These are phyloP conservation scores for Penstemon davidsonii DNA, from an alignment of 257 asterid species.

Conservation along the genomic window DNA sequence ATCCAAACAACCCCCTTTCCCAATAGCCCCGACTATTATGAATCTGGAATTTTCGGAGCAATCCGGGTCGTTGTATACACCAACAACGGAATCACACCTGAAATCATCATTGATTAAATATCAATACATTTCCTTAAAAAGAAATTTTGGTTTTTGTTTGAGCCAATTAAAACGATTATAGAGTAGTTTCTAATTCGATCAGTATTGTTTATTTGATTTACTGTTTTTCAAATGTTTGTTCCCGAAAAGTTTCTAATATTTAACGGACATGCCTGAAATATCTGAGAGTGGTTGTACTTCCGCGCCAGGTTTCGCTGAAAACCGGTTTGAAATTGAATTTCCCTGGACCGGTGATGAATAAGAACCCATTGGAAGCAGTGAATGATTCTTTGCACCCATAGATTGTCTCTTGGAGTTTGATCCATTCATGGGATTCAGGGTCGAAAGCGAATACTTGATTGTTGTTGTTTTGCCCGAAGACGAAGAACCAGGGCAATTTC, in stretches of 20 bases:
- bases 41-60: constrained; percentile 25
- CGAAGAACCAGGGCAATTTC: constrained; percentile 40
- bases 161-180: no score
- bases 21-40: constrained; percentile 28
- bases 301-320: constrained; percentile 23
- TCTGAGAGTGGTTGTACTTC: constrained; percentile 23
- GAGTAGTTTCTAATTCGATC: no score
- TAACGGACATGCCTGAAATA: constrained; percentile 1
- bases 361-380: constrained; percentile 26
- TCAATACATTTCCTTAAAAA: no score
- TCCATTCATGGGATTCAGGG: constrained; percentile 36
- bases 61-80: constrained; percentile 16
- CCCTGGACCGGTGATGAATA: constrained; percentile 25
- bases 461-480: constrained; percentile 23
- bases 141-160: no score
- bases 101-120: not conserved
- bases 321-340: constrained; percentile 28
- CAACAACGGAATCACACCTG: constrained; percentile 28
- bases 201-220: no score
- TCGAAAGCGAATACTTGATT: constrained; percentile 35
- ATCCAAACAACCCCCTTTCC: constrained; percentile 28
- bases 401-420: constrained; percentile 25
- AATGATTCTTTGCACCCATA: constrained; percentile 16
- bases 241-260: no score
- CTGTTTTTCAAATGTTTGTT: no score